A percentile compares a stretch with the other conserved stretches of the same genome.
These are phyloP conservation scores for Polytrichum formosum DNA, from an alignment of 225 moss, liverwort and hornwort genomes.

Conservation along the genomic window DNA sequence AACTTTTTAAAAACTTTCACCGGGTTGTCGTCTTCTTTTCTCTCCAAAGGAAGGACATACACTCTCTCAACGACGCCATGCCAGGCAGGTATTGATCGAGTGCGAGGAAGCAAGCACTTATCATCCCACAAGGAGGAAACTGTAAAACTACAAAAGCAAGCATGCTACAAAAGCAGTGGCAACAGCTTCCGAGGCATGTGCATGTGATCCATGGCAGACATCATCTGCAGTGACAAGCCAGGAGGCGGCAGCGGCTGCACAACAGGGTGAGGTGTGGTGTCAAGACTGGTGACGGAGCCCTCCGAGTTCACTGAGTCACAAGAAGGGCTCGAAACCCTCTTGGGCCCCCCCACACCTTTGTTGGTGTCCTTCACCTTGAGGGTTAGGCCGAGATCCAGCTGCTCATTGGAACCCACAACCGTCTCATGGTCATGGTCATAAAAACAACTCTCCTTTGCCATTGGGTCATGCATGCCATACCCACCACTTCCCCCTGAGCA, in stretches of 20 bases:
- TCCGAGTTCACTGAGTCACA: constrained; percentile 78
- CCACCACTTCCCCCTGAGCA: constrained; percentile 6
- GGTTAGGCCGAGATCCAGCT: constrained; percentile 75
- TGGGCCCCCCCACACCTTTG: constrained; percentile 27
- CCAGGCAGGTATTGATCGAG: too few species aligned
- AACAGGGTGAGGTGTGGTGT: constrained; percentile 42
- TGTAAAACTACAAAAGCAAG: constrained; percentile 32
- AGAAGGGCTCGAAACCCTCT: constrained; percentile 58
- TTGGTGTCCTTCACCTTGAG: constrained; percentile 57
- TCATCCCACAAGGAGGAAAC: background rate
- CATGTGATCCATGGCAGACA: constrained; percentile 26
- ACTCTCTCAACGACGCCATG: too few species aligned
- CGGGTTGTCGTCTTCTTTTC: background rate
- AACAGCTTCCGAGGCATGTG: constrained; percentile 35
- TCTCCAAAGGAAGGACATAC: constrained; percentile 7
- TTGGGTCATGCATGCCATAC: constrained; percentile 12
- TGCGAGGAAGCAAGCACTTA: background rate
- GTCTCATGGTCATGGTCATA: constrained; percentile 49
- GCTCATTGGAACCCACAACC: constrained; percentile 53
- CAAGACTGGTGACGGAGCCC: constrained; percentile 79
- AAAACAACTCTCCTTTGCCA: constrained; percentile 19
- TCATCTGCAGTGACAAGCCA: constrained; percentile 33
- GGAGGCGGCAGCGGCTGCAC: constrained; percentile 1
- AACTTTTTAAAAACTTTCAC: constrained; percentile 12
- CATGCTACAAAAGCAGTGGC: constrained; percentile 45